A percentile compares a stretch with the other conserved stretches of the same genome.
These are phyloP conservation scores for Wallacemonas sp. DNA, from an alignment of 208 protist species.

Conservation along the genomic window DNA sequence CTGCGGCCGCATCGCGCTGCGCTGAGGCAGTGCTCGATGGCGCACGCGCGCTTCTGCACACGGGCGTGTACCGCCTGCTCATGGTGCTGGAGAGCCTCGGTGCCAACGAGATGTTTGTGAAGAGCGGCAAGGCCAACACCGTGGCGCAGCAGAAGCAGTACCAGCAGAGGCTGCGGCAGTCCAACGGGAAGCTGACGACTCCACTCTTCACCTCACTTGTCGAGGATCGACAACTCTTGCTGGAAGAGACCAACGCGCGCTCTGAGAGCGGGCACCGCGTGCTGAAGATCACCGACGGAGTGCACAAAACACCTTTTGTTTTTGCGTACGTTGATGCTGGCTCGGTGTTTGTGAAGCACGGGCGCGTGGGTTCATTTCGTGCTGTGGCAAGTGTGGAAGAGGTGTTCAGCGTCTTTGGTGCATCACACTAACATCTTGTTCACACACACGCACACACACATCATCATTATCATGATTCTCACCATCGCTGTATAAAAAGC, in stretches of 20 bases:
- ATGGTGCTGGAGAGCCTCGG: slow-evolving; percentile 67
- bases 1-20: not conserved
- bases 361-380: slow-evolving; percentile 37
- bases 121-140: slow-evolving; percentile 37
- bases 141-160: slow-evolving; percentile 65
- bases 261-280: slow-evolving; percentile 63
- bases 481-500: no score
- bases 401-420: slow-evolving; percentile 40
- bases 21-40: not conserved
- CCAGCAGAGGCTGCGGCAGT: slow-evolving; percentile 53
- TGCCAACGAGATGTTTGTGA: slow-evolving; percentile 49
- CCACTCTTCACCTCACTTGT: slow-evolving; percentile 58
- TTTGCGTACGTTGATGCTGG: slow-evolving; percentile 79
- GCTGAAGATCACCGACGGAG: slow-evolving; percentile 54
- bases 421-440: not conserved
- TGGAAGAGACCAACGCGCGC: slow-evolving; percentile 61
- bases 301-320: slow-evolving; percentile 12
- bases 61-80: slow-evolving; percentile 64
- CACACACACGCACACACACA: not conserved
- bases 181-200: slow-evolving; percentile 62
- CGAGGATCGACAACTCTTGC: slow-evolving; percentile 66
- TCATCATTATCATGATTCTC: not conserved
- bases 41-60: slow-evolving; percentile 28
- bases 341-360: slow-evolving; percentile 52
- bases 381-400: slow-evolving; percentile 66